Conservation (phyloP, 179 eudicot species). For the Carnegiea gigantea region DNA sequence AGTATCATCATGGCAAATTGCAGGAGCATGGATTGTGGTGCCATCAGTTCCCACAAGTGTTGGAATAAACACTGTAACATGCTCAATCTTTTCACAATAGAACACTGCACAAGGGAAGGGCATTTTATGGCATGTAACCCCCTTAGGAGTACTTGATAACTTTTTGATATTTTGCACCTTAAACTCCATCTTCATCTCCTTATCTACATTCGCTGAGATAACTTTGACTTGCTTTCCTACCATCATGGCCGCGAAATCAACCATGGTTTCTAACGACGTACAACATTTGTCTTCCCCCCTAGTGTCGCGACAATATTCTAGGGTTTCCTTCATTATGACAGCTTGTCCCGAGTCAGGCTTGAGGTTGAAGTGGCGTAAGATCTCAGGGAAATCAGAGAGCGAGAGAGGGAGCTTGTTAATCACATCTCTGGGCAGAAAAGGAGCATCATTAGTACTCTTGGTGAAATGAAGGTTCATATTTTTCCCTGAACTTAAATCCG, state of each 20-base stretch:
- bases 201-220: slow-evolving; percentile 40
- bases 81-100: slow-evolving; percentile 51
- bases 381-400: slow-evolving; percentile 31
- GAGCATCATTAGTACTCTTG: slow-evolving; percentile 26
- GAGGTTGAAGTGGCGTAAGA: slow-evolving; percentile 38
- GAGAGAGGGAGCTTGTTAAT: slow-evolving; percentile 63
- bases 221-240: slow-evolving; percentile 46
- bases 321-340: slow-evolving; percentile 38
- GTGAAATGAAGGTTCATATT: slow-evolving; percentile 54
- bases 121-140: slow-evolving; percentile 59
- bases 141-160: slow-evolving; percentile 26
- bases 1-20: slow-evolving; percentile 63
- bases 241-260: slow-evolving; percentile 54
- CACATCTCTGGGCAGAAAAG: slow-evolving; percentile 53
- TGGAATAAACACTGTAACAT: slow-evolving; percentile 41
- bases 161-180: slow-evolving; percentile 34
- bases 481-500: slow-evolving; percentile 28
- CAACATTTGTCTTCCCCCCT: slow-evolving; percentile 55
- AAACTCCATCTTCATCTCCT: slow-evolving; percentile 24
- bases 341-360: slow-evolving; percentile 47
- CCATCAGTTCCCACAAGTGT: slow-evolving; percentile 42
- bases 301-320: slow-evolving; percentile 53
- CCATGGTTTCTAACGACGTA: slow-evolving; percentile 74
- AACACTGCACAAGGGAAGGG: slow-evolving; percentile 60
- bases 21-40: slow-evolving; percentile 46